Evolutionary conservation across 2,329 filamentous ascomycete species (phyloP), one percentile per base, ranked within the genome.

Genomic region (Fusarium phyllophilum): DNA sequence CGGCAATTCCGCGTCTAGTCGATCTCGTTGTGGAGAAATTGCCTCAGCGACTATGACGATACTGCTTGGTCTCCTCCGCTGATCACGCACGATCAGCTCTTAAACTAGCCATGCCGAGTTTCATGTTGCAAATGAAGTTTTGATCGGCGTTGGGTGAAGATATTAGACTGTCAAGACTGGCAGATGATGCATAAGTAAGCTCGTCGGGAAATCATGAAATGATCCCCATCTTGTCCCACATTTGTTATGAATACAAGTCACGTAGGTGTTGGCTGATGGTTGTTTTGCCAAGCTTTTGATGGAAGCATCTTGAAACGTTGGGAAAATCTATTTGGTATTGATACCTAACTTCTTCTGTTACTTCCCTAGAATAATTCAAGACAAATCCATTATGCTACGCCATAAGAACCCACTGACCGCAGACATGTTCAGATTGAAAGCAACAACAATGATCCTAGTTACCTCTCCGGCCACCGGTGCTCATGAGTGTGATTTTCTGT

Each of bases 401-500:
- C 44, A 12, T 26, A 34, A 58, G 42, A 54, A 63, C 33, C 54
- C 10, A 29, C 46, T 26, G 29, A 55, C 42, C n/a, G 45, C 48
- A 60, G 44, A 45, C 36, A 44, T 48, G 42, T 42, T 44, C 34
- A 49, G 31, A 54, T 59, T 52, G 39, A 44, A 66, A 56, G 24
- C 41, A 69, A 60, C 31, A 31, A 51, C 45, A 45, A 59, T 44
- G 54, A 56, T 39, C 13, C 75, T 55, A 86, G 33, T 82, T 80
- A 31, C 86, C 86, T 73, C 87, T 82, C 48, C 85, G 83, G n/a
- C 89, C 85, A 51, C 89, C 88, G 3, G 91, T 93, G 75, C 90
- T 92, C 91, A 93, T 93, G 71, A 93, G 80, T 20, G 90, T 93
- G 70, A 93, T 92, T 84, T 92, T 93, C 81, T 92, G 91, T 76